These are phyloP conservation scores for Rossbeevera mucosa DNA, from an alignment of 768 basidiomycete genomes.

Conservation along the genomic window DNA sequence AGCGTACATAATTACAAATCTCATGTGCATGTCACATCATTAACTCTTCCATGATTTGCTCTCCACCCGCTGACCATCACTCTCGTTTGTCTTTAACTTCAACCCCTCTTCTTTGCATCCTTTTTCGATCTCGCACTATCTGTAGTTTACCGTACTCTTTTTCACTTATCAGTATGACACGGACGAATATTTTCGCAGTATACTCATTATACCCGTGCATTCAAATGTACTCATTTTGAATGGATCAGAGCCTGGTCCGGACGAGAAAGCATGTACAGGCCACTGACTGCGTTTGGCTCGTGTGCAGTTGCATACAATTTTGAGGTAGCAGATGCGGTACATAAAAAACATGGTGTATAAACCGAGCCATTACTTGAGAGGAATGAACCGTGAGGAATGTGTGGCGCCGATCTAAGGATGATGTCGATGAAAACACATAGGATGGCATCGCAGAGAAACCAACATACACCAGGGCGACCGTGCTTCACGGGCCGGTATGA, in stretches of 20 bases:
- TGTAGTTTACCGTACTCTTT: slow-evolving; percentile 55
- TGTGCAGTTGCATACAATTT: slow-evolving; percentile 38
- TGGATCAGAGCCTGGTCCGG: slow-evolving; percentile 19
- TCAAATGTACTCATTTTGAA: slow-evolving; percentile 39
- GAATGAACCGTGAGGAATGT: slow-evolving; percentile 88
- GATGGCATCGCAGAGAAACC: not conserved
- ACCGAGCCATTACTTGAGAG: slow-evolving; percentile 77
- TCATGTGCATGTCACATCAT: slow-evolving; percentile 3
- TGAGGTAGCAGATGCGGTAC: slow-evolving; percentile 23
- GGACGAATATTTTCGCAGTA: slow-evolving; percentile 58
- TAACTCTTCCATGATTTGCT: slow-evolving; percentile 23
- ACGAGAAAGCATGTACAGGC: slow-evolving; percentile 5
- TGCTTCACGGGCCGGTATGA: slow-evolving; percentile 99
- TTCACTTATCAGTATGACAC: slow-evolving; percentile 48
- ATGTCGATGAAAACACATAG: slow-evolving; percentile 9
- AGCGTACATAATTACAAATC: slow-evolving; percentile 41
- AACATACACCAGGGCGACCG: slow-evolving; percentile 95
- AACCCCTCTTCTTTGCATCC: slow-evolving; percentile 28
- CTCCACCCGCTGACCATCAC: slow-evolving; percentile 23
- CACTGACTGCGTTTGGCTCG: slow-evolving; percentile 1
- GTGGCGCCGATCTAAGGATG: slow-evolving; percentile 75
- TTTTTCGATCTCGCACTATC: slow-evolving; percentile 45
- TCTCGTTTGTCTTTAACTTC: slow-evolving; percentile 19
- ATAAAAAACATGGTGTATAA: slow-evolving; percentile 23
- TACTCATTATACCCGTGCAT: slow-evolving; percentile 56